phyloP scores from a whole-genome alignment of 371 early-diverging fungal genomes.

The Syncephalastrum contaminatum region DNA sequence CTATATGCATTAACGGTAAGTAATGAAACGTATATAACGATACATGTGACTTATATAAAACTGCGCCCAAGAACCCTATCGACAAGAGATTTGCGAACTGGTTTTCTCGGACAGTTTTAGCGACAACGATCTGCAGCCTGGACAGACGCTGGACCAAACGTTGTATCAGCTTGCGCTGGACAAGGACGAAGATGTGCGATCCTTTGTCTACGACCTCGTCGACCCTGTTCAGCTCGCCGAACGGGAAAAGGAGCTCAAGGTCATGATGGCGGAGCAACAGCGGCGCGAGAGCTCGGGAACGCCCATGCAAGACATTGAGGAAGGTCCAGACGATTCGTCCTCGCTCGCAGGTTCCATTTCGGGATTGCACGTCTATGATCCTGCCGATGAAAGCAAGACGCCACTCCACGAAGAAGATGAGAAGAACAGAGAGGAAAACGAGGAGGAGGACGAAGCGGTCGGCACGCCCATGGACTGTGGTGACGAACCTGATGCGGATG shows the following conservation, averaged over 20 bases:
- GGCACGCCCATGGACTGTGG: slow-evolving; percentile 28
- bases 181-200: slow-evolving; percentile 33
- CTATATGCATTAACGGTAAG: slow-evolving; percentile 32
- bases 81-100: slow-evolving; percentile 12
- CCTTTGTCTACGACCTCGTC: slow-evolving; percentile 26
- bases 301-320: slow-evolving; percentile 23
- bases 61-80: slow-evolving; percentile 11
- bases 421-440: slow-evolving; percentile 8
- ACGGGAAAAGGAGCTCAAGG: slow-evolving; percentile 7
- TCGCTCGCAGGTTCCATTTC: background rate
- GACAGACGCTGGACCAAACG: slow-evolving; percentile 27
- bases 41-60: background rate
- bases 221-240: slow-evolving; percentile 14
- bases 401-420: slow-evolving; percentile 5
- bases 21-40: background rate
- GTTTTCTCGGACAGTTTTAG: slow-evolving; percentile 7
- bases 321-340: slow-evolving; percentile 6
- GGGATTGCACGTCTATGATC: background rate
- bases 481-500: slow-evolving; percentile 18
- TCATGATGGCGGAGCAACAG: slow-evolving; percentile 6
- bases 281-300: slow-evolving; percentile 12
- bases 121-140: slow-evolving; percentile 19
- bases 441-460: slow-evolving; percentile 8
- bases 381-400: background rate
- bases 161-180: slow-evolving; percentile 34